Evolutionary conservation across 1,284 basidiomycete species (phyloP), one percentile per base, ranked within the genome.

Genomic region (Cutaneotrichosporon sp.): DNA sequence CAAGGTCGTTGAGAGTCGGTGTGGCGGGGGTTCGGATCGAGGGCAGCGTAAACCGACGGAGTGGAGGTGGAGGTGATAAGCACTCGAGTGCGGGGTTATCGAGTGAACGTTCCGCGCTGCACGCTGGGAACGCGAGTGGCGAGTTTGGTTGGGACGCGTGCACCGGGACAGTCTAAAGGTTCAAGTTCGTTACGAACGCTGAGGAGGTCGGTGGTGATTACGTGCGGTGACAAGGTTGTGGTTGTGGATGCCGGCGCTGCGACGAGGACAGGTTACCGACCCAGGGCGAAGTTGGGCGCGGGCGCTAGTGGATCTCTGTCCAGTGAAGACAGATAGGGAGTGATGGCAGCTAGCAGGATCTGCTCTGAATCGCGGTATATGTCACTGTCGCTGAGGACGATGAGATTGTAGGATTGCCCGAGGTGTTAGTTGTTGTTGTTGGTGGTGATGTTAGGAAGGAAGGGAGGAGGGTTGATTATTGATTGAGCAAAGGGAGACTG

Each of bases 21-120:
- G 51, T 6, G 11, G 31, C 18, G 14, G 18, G 16, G 40, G 42
- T 46, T 53, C 18, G 31, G 51, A 31, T 53, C 51, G 51, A 53
- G 51, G 26, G 30, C 51, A 53, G 31, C 26, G 14, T 16, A 32
- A 31, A 34, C 30, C 51, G 31, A 30, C 26, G 22, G 42, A 61
- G 61, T 62, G 61, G 61, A 62, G 61, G 61, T 62, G 61, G 61
- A 62, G 61, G 61, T 62, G 52, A 50, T 51, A 26, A 52, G 49
- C 59, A 49, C 26, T 18, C 42, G 42, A 13, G 22, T 50, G 49
- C 49, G 49, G 49, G 49, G 49, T 4, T 14, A 11, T 22, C 18
- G 42, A 46, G 42, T 42, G 42, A 21, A 46, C 49, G 49, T 50
- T 26, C 49, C 49, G 14, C 13, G 40, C 14, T 13, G 40, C 40